phyloP scores from a whole-genome alignment of 2,329 filamentous ascomycete species.

The Thielaviopsis euricoi region DNA sequence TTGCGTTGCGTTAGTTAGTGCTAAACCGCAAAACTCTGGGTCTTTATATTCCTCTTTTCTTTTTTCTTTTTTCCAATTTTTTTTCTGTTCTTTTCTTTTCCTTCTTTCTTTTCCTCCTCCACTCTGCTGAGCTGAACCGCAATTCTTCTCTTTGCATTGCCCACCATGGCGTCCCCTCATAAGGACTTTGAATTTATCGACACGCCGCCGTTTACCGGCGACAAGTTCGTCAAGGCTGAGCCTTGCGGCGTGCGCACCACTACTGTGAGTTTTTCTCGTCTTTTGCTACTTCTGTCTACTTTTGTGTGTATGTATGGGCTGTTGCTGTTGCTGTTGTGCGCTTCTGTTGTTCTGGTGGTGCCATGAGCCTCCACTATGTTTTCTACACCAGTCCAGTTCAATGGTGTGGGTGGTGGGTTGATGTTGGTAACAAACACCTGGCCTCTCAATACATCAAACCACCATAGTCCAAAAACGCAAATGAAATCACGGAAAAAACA shows the following conservation, averaged over 20 bases:
- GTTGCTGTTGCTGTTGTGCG: background rate
- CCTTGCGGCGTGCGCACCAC: conserved; percentile 34
- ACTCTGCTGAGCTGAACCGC: background rate
- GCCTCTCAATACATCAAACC: background rate
- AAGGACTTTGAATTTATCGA: conserved; percentile 27
- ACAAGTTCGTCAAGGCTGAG: conserved; percentile 55
- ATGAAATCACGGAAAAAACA: background rate
- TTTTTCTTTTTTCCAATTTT: background rate
- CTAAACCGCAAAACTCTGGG: conserved; percentile 7
- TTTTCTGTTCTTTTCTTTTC: background rate
- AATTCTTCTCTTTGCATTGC: conserved; percentile 1
- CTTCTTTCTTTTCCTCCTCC: background rate
- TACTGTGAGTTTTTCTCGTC: conserved; percentile 20
- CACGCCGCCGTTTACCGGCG: conserved; percentile 22
- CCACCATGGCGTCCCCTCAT: conserved; percentile 15
- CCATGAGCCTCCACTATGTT: too few species aligned
- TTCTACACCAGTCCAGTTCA: too few species aligned
- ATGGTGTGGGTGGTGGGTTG: too few species aligned
- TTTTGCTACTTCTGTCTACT: conserved; percentile 14
- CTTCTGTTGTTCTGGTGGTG: background rate
- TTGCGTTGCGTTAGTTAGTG: background rate
- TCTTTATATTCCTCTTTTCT: too few species aligned
- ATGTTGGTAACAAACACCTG: conserved; percentile 1
- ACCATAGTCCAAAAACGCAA: background rate
- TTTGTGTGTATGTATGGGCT: background rate